Conservation (phyloP, 2,329 filamentous ascomycete genomes). For the Trichoderma guizhouense region DNA sequence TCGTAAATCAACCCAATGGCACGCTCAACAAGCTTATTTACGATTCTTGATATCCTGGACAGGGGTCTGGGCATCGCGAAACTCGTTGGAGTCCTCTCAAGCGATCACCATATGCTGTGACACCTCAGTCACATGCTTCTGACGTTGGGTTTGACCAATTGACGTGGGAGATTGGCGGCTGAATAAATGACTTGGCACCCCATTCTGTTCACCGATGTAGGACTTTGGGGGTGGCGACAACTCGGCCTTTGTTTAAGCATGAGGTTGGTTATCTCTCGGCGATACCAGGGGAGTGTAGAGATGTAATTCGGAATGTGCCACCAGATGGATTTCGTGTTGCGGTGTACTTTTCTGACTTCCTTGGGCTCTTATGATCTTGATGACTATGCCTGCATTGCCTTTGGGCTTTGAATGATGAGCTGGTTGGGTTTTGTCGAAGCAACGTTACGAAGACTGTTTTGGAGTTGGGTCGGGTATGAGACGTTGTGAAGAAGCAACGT, state of each 20-base stretch:
- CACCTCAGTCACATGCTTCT: conserved; percentile 5
- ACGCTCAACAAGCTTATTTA: not conserved
- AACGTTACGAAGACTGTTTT: not conserved
- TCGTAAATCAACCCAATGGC: not conserved
- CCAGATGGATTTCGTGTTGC: not conserved
- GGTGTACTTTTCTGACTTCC: not conserved
- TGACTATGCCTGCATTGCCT: not conserved
- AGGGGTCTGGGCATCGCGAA: not conserved
- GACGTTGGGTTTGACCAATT: not conserved
- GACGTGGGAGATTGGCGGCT: not conserved
- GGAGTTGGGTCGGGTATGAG: not conserved
- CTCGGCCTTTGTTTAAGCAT: not conserved
- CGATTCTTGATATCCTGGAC: too few relatives aligned
- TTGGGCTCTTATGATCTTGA: not conserved
- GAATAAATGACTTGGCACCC: not conserved
- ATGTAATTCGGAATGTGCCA: not conserved
- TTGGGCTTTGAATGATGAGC: not conserved
- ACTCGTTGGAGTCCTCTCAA: not conserved
- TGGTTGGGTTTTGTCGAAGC: not conserved
- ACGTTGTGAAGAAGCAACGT: not conserved
- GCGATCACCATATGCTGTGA: not conserved
- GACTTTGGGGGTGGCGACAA: not conserved
- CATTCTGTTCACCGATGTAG: not conserved
- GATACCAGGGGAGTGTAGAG: not conserved
- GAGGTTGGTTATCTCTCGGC: not conserved